Conservation (phyloP, 1,284 basidiomycete genomes). For the Ustilago lituana region DNA sequence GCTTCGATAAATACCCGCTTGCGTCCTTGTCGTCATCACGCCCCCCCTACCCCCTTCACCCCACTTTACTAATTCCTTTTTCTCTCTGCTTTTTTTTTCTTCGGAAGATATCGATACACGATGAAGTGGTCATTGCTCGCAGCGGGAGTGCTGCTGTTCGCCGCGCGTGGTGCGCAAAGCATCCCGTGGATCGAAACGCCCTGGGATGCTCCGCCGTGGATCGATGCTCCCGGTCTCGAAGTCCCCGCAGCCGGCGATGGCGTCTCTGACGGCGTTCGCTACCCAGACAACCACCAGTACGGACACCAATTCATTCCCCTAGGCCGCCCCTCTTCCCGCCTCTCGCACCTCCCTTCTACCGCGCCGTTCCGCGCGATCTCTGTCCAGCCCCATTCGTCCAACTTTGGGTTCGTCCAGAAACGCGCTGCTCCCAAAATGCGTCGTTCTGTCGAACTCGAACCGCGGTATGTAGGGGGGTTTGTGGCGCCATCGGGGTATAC, state of each 20-base stretch:
- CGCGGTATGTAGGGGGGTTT: conserved; percentile 19
- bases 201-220: not conserved
- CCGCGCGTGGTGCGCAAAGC: no score
- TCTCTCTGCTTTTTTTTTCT: no score
- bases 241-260: not conserved
- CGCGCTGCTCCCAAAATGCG: no score
- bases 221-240: not conserved
- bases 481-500: conserved; percentile 25
- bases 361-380: conserved; percentile 1
- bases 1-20: no score
- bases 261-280: conserved; percentile 2
- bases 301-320: not conserved
- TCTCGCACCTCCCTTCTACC: not conserved
- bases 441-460: not conserved
- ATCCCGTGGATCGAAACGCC: no score
- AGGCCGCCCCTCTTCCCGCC: not conserved
- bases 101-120: no score
- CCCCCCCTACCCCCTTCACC: no score
- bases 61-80: no score
- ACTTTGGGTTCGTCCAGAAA: no score
- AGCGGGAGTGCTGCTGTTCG: no score
- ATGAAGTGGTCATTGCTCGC: no score
- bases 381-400: not conserved
- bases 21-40: no score
- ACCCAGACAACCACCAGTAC: not conserved